phyloP scores from a whole-genome alignment of 495 filamentous ascomycete species.

The Xylaria acuta region DNA sequence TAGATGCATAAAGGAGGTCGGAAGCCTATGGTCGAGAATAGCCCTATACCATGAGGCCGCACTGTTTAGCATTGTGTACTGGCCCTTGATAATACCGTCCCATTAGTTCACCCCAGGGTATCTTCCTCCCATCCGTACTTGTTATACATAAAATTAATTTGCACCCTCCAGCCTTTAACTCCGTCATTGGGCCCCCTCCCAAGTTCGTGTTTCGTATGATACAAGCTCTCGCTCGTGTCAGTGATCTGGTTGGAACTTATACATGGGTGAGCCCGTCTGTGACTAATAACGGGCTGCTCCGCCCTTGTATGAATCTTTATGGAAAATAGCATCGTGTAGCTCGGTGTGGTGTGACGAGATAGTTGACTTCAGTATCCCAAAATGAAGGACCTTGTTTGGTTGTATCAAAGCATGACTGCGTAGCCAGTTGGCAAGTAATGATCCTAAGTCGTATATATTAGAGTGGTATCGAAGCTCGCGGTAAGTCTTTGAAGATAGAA shows the following conservation, averaged over 20 bases:
- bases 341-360: not conserved
- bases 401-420: not conserved
- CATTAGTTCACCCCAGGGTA: not conserved
- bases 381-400: not conserved
- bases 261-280: not conserved
- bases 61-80: not conserved
- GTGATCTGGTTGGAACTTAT: not conserved
- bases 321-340: not conserved
- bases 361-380: not conserved
- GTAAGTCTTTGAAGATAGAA: not conserved
- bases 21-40: not conserved
- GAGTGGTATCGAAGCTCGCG: not conserved
- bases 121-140: not conserved
- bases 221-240: not conserved
- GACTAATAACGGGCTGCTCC: not conserved
- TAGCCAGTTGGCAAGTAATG: not conserved
- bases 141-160: not conserved
- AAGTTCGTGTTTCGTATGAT: not conserved
- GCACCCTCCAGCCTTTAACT: not conserved
- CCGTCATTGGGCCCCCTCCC: not conserved
- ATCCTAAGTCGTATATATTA: not conserved
- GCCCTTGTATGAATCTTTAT: not conserved
- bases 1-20: not conserved
- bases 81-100: constrained; percentile 4
- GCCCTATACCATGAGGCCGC: not conserved